A percentile compares a stretch with the other conserved stretches of the same genome.
Evolutionary conservation across 1,139 yeast genomes (phyloP).

Genomic region (Meyerozyma smithsonii): DNA sequence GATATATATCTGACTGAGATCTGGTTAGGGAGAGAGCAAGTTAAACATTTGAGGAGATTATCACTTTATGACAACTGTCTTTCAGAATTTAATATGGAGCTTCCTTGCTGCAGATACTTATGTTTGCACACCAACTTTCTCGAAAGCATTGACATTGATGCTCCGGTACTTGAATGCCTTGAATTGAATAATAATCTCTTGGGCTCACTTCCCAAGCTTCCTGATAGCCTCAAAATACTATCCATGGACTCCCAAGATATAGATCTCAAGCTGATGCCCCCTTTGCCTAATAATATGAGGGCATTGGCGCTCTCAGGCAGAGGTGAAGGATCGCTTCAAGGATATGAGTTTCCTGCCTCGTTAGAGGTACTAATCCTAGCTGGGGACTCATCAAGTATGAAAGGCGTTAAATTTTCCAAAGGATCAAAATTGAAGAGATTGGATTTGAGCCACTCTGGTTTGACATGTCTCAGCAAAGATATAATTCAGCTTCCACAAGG

Average conservation of each 20-base stretch:
- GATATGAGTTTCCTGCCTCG: neutral
- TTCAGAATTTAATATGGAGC: neutral
- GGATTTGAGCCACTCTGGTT: neutral
- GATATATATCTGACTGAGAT: neutral
- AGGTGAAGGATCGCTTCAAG: neutral
- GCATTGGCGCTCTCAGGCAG: neutral
- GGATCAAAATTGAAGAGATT: neutral
- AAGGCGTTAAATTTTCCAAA: neutral
- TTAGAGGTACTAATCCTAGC: neutral
- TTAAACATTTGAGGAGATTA: neutral
- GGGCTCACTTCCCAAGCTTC: neutral
- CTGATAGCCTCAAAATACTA: neutral
- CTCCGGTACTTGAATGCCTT: neutral
- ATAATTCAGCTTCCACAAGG: neutral
- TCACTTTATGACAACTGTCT: neutral
- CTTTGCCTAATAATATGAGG: neutral
- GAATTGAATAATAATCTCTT: neutral
- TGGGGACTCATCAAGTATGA: neutral
- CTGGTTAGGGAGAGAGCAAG: neutral
- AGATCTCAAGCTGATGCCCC: neutral
- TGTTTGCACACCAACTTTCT: neutral
- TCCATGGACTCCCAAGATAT: neutral
- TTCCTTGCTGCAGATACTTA: neutral
- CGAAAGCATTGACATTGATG: neutral
- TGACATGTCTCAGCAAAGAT: neutral